Conservation (phyloP, 495 filamentous ascomycete genomes). For the Penicillium coprophilum region DNA sequence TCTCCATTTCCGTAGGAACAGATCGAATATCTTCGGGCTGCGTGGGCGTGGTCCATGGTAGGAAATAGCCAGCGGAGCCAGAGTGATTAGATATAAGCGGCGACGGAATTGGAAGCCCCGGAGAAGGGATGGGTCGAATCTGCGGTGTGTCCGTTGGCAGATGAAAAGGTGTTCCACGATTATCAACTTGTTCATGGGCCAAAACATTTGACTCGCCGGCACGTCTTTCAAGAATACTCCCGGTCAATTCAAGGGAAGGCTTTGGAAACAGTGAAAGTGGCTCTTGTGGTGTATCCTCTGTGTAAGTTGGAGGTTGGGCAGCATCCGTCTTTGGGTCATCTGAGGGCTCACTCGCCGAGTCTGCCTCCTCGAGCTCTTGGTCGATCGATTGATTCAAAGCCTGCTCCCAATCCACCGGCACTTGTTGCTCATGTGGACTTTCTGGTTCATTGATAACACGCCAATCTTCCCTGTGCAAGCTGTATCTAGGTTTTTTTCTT, state of each 20-base stretch:
- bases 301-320: constrained; percentile 17
- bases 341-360: constrained; percentile 7
- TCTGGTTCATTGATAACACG: constrained; percentile 64
- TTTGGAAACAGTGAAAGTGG: constrained; percentile 20
- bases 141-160: constrained; percentile 45
- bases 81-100: constrained; percentile 38
- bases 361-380: constrained; percentile 15
- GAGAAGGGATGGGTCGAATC: constrained; percentile 46
- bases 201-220: constrained; percentile 3
- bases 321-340: constrained; percentile 9
- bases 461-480: constrained; percentile 66
- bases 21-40: constrained; percentile 15
- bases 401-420: constrained; percentile 30
- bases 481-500: constrained; percentile 73
- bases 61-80: constrained; percentile 34
- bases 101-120: constrained; percentile 47
- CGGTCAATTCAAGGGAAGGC: constrained; percentile 21
- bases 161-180: constrained; percentile 8
- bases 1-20: constrained; percentile 1
- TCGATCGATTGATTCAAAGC: constrained; percentile 41
- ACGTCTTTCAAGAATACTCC: constrained; percentile 13
- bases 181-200: constrained; percentile 3
- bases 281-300: constrained; percentile 23
- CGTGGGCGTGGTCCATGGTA: constrained; percentile 13
- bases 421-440: constrained; percentile 57